Conservation (phyloP, 2,329 filamentous ascomycete species). For the Huntiella moniliformis region DNA sequence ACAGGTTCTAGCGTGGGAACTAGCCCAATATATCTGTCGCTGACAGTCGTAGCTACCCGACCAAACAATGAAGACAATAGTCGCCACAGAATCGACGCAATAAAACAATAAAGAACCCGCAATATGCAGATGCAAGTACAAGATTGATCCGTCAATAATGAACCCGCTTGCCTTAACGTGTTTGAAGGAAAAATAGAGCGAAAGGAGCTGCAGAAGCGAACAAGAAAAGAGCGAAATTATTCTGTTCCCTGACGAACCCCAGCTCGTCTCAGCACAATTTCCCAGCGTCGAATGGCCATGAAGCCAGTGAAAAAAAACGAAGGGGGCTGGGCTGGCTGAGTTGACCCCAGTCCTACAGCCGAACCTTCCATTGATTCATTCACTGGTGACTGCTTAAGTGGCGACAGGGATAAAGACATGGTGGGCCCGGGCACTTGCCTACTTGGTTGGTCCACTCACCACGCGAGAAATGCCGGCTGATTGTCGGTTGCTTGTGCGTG, state of each 20-base stretch:
- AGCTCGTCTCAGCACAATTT: constrained; percentile 1
- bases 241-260: background rate
- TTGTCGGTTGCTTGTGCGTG: too few relatives aligned
- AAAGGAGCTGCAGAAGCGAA: background rate
- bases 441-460: too few relatives aligned
- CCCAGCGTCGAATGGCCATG: background rate
- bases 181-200: constrained; percentile 4
- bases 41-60: background rate
- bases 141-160: constrained; percentile 1
- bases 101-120: background rate
- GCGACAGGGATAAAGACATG: too few relatives aligned
- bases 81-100: background rate
- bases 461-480: too few relatives aligned
- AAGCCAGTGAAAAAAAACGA: too few relatives aligned
- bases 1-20: background rate
- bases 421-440: too few relatives aligned
- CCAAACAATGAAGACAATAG: background rate
- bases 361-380: too few relatives aligned
- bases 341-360: too few relatives aligned
- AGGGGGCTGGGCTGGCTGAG: too few relatives aligned
- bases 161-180: background rate
- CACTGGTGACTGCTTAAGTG: too few relatives aligned
- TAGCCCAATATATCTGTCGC: background rate
- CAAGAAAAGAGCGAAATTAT: constrained; percentile 1
- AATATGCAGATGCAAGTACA: background rate